Conservation (phyloP, 306 rosid species). For the Astragalus glycyphyllos region DNA sequence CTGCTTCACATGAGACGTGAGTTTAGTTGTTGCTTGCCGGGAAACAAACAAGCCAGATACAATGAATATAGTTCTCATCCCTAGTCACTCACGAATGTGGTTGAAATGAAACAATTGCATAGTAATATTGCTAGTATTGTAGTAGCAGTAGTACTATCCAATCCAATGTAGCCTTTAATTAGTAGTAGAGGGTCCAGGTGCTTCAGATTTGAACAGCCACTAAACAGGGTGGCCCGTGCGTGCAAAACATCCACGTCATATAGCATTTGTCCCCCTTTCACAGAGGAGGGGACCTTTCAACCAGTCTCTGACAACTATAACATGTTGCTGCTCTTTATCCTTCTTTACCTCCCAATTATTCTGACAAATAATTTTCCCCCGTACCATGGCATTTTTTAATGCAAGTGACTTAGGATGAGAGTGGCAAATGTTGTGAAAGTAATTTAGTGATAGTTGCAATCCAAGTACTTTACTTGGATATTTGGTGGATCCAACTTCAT, state of each 20-base stretch:
- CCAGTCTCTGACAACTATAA: constrained; percentile 16
- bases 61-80: too few relatives aligned
- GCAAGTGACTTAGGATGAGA: neutral
- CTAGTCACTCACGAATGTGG: too few relatives aligned
- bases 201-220: neutral
- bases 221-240: constrained; percentile 39
- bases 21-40: too few relatives aligned
- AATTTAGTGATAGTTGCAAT: too few relatives aligned
- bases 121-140: neutral
- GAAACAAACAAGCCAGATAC: too few relatives aligned
- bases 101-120: neutral
- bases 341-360: neutral
- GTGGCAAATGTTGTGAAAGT: neutral
- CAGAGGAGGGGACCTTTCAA: neutral
- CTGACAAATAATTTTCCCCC: neutral
- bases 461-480: too few relatives aligned
- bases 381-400: neutral
- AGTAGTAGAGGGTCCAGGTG: constrained; percentile 39
- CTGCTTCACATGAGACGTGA: too few relatives aligned
- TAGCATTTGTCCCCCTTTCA: constrained; percentile 7
- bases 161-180: neutral
- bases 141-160: neutral
- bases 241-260: constrained; percentile 36
- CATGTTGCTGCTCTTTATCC: neutral
- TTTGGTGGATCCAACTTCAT: constrained; percentile 11